Evolutionary conservation across 2,329 filamentous ascomycete species (phyloP).

Genomic region (Aspergillus sp.): DNA sequence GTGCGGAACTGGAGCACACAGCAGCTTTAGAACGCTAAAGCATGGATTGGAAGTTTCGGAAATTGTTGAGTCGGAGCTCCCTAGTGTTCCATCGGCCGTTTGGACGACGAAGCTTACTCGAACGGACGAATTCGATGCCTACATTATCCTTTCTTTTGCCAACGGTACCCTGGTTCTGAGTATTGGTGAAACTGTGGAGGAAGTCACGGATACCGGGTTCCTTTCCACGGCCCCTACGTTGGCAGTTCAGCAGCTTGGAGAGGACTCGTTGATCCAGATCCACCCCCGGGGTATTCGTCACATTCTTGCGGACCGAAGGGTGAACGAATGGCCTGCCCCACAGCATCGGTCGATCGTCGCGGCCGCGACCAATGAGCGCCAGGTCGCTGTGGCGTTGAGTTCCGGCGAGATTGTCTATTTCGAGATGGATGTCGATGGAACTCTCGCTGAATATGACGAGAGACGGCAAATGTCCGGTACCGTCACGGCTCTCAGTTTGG

Average conservation of each 20-base stretch:
- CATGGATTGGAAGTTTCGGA: slow-evolving; percentile 91
- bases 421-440: slow-evolving; percentile 89
- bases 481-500: slow-evolving; percentile 89
- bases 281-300: slow-evolving; percentile 95
- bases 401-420: slow-evolving; percentile 98
- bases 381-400: slow-evolving; percentile 88
- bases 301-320: slow-evolving; percentile 65
- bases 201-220: slow-evolving; percentile 90
- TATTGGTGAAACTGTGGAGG: slow-evolving; percentile 94
- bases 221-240: slow-evolving; percentile 81
- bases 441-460: slow-evolving; percentile 87
- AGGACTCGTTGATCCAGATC: slow-evolving; percentile 87
- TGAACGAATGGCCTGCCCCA: slow-evolving; percentile 91
- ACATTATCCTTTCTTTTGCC: slow-evolving; percentile 89
- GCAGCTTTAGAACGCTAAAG: slow-evolving; percentile 83
- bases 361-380: slow-evolving; percentile 84
- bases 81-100: slow-evolving; percentile 79
- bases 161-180: slow-evolving; percentile 87
- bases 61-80: slow-evolving; percentile 88
- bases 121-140: slow-evolving; percentile 80
- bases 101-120: slow-evolving; percentile 89
- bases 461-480: slow-evolving; percentile 93
- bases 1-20: slow-evolving; percentile 80
- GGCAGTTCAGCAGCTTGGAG: slow-evolving; percentile 87
- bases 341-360: slow-evolving; percentile 93